These are phyloP conservation scores for Sutorius eximius DNA, from an alignment of 1,284 basidiomycete species.

Conservation along the genomic window DNA sequence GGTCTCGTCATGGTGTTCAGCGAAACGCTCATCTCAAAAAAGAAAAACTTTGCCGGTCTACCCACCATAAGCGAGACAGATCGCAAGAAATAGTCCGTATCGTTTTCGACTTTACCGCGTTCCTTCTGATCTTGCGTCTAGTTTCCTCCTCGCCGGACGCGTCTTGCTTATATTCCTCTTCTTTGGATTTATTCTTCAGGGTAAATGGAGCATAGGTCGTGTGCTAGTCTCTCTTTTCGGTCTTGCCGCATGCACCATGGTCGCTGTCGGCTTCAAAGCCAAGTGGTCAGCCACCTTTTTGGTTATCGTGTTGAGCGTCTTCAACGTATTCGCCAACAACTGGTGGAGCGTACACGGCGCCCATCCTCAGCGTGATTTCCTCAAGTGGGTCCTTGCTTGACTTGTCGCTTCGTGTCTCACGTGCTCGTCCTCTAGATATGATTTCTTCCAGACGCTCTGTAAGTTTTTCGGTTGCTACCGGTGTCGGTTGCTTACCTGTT, in stretches of 20 bases:
- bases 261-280: constrained; percentile 98
- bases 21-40: constrained; percentile 87
- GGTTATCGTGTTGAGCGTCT: constrained; percentile 86
- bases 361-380: constrained; percentile 96
- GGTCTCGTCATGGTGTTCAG: constrained; percentile 98
- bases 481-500: constrained; percentile 23
- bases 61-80: constrained; percentile 93
- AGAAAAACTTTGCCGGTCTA: constrained; percentile 89
- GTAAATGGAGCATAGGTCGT: constrained; percentile 84
- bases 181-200: constrained; percentile 96
- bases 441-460: constrained; percentile 95
- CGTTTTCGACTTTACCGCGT: not conserved
- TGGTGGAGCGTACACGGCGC: constrained; percentile 95
- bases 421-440: constrained; percentile 55
- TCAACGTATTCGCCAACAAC: constrained; percentile 99
- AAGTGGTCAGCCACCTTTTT: constrained; percentile 99
- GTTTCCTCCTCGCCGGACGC: constrained; percentile 96
- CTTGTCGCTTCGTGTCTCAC: constrained; percentile 11
- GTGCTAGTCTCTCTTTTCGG: constrained; percentile 87
- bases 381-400: constrained; percentile 62
- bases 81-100: constrained; percentile 92
- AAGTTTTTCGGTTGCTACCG: constrained; percentile 33
- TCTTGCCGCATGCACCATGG: constrained; percentile 93
- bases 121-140: constrained; percentile 33
- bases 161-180: constrained; percentile 99